A percentile compares a stretch with the other conserved stretches of the same genome.
Evolutionary conservation across 2,329 filamentous ascomycete genomes (phyloP).

Genomic region (Ustilaginoidea virens): DNA sequence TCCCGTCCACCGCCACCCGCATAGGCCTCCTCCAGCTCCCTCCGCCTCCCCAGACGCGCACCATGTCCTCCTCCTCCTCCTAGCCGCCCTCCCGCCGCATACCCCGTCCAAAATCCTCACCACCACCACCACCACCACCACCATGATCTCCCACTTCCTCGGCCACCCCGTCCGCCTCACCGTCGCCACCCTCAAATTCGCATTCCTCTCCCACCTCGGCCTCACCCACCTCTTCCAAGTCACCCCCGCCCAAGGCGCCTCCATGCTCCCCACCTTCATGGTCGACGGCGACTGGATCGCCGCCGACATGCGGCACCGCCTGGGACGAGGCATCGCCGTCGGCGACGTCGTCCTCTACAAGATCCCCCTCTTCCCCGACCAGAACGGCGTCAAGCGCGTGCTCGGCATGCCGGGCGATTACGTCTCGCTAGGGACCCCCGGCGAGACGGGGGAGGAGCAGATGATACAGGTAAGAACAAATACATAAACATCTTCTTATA

Average conservation of each 20-base stretch:
- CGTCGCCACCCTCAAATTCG: slow-evolving; percentile 18
- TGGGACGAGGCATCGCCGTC: slow-evolving; percentile 50
- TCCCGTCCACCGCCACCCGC: too few species aligned
- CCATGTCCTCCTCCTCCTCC: slow-evolving; percentile 1
- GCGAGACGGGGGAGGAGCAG: slow-evolving; percentile 23
- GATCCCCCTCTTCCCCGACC: slow-evolving; percentile 50
- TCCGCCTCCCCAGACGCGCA: too few species aligned
- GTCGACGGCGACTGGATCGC: slow-evolving; percentile 53
- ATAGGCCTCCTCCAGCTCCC: too few species aligned
- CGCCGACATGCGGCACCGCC: slow-evolving; percentile 50
- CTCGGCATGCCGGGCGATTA: slow-evolving; percentile 64
- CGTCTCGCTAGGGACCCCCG: slow-evolving; percentile 50
- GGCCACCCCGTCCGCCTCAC: slow-evolving; percentile 23
- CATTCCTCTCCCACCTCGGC: slow-evolving; percentile 28
- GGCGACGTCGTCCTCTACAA: slow-evolving; percentile 73
- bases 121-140: background rate
- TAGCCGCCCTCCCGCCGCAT: slow-evolving; percentile 2
- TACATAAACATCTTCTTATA: background rate
- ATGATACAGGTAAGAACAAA: slow-evolving; percentile 49
- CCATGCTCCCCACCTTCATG: slow-evolving; percentile 78
- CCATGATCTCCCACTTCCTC: slow-evolving; percentile 15
- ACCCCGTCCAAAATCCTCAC: too few species aligned
- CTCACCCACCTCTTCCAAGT: slow-evolving; percentile 46
- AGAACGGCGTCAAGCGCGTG: slow-evolving; percentile 63
- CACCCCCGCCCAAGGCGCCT: slow-evolving; percentile 51